A percentile compares a stretch with the other conserved stretches of the same genome.
Evolutionary conservation across 2,329 filamentous ascomycete species (phyloP).

Genomic region (Fusarium stilboides): DNA sequence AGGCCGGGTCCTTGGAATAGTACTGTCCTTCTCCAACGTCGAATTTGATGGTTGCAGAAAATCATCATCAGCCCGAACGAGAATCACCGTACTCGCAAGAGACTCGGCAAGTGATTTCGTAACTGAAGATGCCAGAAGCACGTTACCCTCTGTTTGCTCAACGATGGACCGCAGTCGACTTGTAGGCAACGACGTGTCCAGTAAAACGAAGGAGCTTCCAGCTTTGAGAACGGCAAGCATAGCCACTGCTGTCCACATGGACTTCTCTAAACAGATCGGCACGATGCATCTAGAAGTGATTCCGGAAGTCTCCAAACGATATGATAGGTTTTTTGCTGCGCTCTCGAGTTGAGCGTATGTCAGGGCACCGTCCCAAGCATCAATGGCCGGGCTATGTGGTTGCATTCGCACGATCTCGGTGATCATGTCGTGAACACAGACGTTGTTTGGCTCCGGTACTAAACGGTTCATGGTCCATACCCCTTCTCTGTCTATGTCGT

Average conservation of each 20-base stretch:
- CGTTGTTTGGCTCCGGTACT: neutral
- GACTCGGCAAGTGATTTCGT: neutral
- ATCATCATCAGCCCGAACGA: too few relatives aligned
- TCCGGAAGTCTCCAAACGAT: neutral
- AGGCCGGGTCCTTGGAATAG: too few relatives aligned
- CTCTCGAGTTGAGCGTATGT: slow-evolving; percentile 2
- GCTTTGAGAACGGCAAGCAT: slow-evolving; percentile 2
- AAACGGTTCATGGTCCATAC: neutral
- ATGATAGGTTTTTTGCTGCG: neutral
- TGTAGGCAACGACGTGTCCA: neutral
- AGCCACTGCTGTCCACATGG: slow-evolving; percentile 6
- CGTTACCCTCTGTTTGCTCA: neutral
- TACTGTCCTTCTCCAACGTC: neutral
- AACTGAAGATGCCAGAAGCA: slow-evolving; percentile 9
- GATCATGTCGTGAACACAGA: neutral
- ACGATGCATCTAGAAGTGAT: neutral
- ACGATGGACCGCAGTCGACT: neutral
- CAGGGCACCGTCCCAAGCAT: slow-evolving; percentile 9
- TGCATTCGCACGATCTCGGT: neutral
- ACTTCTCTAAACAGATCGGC: slow-evolving; percentile 7
- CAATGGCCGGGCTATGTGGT: neutral
- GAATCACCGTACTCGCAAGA: neutral
- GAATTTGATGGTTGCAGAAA: neutral
- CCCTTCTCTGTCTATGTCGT: neutral
- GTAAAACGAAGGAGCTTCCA: neutral